These are phyloP conservation scores for Pistacia atlantica DNA, from an alignment of 345 rosid species.

Conservation along the genomic window DNA sequence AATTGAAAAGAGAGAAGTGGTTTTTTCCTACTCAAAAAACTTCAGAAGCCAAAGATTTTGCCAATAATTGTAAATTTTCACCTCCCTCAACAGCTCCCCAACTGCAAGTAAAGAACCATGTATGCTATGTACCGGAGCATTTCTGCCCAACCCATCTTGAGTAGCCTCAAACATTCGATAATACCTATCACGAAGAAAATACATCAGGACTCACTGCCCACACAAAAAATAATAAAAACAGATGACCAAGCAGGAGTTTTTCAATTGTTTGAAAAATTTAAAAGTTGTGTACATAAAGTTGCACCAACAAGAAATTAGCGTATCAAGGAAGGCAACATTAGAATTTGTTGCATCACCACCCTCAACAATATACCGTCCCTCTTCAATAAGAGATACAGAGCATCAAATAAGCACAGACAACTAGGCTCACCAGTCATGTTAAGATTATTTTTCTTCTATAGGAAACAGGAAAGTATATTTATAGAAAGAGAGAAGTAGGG, in stretches of 20 bases:
- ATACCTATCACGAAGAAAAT: conserved; percentile 59
- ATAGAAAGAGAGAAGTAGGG: no score
- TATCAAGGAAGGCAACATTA: not conserved
- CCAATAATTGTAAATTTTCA: conserved; percentile 16
- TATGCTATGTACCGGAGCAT: conserved; percentile 96
- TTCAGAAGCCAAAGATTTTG: not conserved
- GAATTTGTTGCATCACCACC: not conserved
- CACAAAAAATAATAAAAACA: not conserved
- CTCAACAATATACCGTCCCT: not conserved
- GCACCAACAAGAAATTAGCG: not conserved
- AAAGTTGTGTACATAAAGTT: not conserved
- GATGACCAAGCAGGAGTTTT: conserved; percentile 3
- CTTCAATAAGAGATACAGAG: not conserved
- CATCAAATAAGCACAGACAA: not conserved
- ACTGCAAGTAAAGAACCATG: conserved; percentile 99
- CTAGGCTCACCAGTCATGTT: not conserved
- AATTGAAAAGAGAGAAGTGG: not conserved
- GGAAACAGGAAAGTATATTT: no score
- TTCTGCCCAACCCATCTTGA: conserved; percentile 91
- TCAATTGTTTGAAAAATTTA: not conserved
- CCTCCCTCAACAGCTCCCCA: conserved; percentile 93
- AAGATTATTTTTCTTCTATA: no score
- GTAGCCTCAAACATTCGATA: conserved; percentile 99
- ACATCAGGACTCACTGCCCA: conserved; percentile 12
- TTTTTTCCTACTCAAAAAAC: not conserved